Evolutionary conservation across 2,329 filamentous ascomycete species (phyloP).

Genomic region (Hyphodiscus sp.): DNA sequence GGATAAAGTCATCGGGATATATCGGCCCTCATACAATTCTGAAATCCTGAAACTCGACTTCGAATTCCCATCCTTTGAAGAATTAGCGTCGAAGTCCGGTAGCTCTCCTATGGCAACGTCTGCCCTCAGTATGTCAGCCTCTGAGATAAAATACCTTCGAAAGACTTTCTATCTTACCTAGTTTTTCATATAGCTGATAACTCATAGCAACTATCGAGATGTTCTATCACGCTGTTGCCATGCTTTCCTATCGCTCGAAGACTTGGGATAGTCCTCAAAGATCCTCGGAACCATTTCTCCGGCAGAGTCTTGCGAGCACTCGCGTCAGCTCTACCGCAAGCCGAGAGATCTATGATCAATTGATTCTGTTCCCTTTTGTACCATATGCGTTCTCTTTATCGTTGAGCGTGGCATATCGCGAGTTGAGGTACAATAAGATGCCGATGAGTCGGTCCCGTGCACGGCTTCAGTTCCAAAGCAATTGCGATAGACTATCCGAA

Average conservation of each 20-base stretch:
- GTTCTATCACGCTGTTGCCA: conserved; percentile 58
- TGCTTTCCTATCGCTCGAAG: conserved; percentile 49
- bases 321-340: conserved; percentile 14
- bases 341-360: conserved; percentile 32
- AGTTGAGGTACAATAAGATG: conserved; percentile 55
- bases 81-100: conserved; percentile 20
- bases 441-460: conserved; percentile 53
- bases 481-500: conserved; percentile 45
- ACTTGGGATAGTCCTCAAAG: conserved; percentile 14
- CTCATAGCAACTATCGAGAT: conserved; percentile 50
- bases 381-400: conserved; percentile 57
- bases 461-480: conserved; percentile 46
- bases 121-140: conserved; percentile 10
- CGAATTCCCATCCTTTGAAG: conserved; percentile 27
- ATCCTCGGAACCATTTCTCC: conserved; percentile 18
- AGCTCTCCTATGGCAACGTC: conserved; percentile 14
- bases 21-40: conserved; percentile 41
- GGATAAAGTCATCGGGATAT: conserved; percentile 53
- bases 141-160: not conserved
- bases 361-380: conserved; percentile 47
- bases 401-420: conserved; percentile 55
- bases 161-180: not conserved
- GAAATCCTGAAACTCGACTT: conserved; percentile 18
- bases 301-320: conserved; percentile 19
- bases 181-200: not conserved